Evolutionary conservation across 208 protist genomes (phyloP).

Genomic region (Leishmania tropica): DNA sequence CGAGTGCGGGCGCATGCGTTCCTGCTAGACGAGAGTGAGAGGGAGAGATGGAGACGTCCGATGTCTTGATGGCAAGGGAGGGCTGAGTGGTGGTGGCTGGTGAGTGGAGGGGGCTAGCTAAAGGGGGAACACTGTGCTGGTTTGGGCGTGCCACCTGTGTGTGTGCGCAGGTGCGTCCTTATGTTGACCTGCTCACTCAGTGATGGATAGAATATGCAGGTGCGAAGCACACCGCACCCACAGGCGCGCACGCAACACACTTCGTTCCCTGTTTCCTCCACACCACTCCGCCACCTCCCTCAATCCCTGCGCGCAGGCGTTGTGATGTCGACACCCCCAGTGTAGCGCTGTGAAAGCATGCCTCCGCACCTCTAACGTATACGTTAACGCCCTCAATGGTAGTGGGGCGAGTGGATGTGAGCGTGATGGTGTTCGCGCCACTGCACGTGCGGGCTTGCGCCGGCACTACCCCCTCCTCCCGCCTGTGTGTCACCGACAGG

Average conservation of each 20-base stretch:
- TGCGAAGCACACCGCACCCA: not conserved
- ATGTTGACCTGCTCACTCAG: not conserved
- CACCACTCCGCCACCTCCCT: not conserved
- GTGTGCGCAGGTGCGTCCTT: not conserved
- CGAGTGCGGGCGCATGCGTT: not conserved
- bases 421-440: not conserved
- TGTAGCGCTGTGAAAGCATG: not conserved
- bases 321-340: not conserved
- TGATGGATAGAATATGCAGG: not conserved
- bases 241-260: not conserved
- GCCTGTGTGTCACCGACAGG: not conserved
- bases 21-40: not conserved
- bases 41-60: not conserved
- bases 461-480: not conserved
- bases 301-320: not conserved
- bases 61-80: not conserved
- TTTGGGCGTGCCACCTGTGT: not conserved
- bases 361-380: not conserved
- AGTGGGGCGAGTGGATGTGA: not conserved
- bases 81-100: not conserved
- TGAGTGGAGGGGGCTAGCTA: not conserved
- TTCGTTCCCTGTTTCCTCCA: not conserved
- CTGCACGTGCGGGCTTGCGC: not conserved
- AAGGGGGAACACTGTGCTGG: not conserved
- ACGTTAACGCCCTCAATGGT: not conserved